Evolutionary conservation across 768 basidiomycete species (phyloP).

Genomic region (Mycena rebaudengoi): DNA sequence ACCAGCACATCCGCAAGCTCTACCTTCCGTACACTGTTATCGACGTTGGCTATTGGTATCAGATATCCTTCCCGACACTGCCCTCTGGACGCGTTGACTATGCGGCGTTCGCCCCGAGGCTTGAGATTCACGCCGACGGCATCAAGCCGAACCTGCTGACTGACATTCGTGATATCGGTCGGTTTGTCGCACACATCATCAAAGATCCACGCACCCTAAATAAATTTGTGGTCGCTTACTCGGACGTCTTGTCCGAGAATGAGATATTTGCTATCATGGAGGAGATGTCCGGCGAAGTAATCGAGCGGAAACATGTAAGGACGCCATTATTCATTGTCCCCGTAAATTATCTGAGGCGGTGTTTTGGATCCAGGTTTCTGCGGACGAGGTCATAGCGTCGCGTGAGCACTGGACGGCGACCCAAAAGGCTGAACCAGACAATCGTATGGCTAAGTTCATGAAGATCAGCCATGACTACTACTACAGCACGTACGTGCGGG

Average conservation of each 20-base stretch:
- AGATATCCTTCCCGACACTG: constrained; percentile 17
- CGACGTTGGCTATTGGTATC: constrained; percentile 41
- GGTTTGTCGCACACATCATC: constrained; percentile 37
- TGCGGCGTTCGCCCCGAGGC: not conserved
- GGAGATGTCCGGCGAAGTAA: constrained; percentile 31
- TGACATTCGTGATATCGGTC: constrained; percentile 31
- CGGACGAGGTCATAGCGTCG: not conserved
- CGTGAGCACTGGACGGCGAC: not conserved
- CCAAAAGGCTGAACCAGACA: not conserved
- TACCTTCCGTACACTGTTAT: constrained; percentile 40
- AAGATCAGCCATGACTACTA: constrained; percentile 21
- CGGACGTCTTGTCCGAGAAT: too few relatives aligned
- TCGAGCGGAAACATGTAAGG: constrained; percentile 9
- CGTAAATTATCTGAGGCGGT: not conserved
- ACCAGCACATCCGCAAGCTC: too few relatives aligned
- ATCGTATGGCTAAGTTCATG: not conserved
- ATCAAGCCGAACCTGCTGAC: constrained; percentile 28
- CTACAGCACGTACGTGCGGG: constrained; percentile 32
- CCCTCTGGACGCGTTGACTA: constrained; percentile 13
- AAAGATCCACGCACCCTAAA: constrained; percentile 34
- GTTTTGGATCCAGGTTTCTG: not conserved
- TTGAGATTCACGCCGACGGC: constrained; percentile 28
- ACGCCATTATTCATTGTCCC: too few relatives aligned
- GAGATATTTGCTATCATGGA: constrained; percentile 30
- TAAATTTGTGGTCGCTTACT: too few relatives aligned